Base-by-base conservation (phyloP, 2,329 filamentous ascomycete species). In the Paecilomyces niveus region DNA sequence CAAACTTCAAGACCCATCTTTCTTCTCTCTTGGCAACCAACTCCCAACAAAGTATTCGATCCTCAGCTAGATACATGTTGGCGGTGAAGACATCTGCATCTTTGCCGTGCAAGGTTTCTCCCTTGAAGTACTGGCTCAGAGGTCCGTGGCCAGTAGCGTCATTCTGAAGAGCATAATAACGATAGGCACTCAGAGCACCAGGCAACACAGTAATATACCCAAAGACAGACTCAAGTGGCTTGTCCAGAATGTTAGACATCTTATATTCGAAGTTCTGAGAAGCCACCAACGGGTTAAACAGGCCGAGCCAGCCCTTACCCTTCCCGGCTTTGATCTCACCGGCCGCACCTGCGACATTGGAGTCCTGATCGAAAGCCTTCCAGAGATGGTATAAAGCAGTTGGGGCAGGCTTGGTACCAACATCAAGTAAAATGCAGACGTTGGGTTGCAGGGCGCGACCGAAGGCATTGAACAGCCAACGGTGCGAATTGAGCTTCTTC, bases 201-300 rank as follows among this genome's bases (percentile, higher is more conserved):
- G 94, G 95, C 63, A 99, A 79, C 66, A 99, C 94, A 5, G 93
- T 97, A 66, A 99, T 99, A 72, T 97, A 99, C 1, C 94, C 94
- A 72, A 99, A 99, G 0, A 96, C 93, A 0, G 91, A 96, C 73
- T 99, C 94, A 1, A 99, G 80, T 0, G 94, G 94, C 74, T 99
- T 99, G 73, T 99, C 94, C 26, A 99, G 81, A 68, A 99, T 99
- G 68, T 99, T 99, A 49, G 92, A 96, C 91, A 99, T 97, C 76
- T 99, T 99, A 81, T 99, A 99, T 79, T 99, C 94, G 65, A 99
- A 99, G 72, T 99, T 99, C 69, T 99, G 94, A 53, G 92, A 96
- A 0, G 94, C 94, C 15, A 99, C 93, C 5, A 99, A 81, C 0
- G 94, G 94, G 68, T 99, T 99, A 53, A 99, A 79, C 15, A 99